Evolutionary conservation across 2,329 filamentous ascomycete species (phyloP), one percentile per base, ranked within the genome.

Genomic region (Aspergillus ibericus): DNA sequence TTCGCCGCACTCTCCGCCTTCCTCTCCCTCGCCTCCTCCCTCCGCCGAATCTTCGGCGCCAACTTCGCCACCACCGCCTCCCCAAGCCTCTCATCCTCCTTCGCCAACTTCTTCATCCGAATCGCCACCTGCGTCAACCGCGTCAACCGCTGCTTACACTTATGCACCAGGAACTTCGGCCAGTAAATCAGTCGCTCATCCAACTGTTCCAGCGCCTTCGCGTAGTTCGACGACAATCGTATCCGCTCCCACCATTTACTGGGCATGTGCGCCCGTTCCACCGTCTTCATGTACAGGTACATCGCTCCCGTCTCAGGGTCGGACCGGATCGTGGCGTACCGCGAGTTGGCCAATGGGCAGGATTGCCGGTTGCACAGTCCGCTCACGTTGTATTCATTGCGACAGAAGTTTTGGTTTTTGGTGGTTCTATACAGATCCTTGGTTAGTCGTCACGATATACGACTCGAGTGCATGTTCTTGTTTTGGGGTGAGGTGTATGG

Each of bases 281-380:
- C 86, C 4, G 92, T 95, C 81, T 97, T 98, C 84, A 96, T 96
- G 83, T 96, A 98, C 58, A 98, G 88, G 79, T 97, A 98, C 63
- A 98, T 84, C 8, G 86, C 87, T 63, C 91, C 90, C 54, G 91
- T 93, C 61, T 88, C 80, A 7, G 92, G 89, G 70, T 96, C 87
- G 55, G 90, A 86, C 65, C 93, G 89, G 61, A 98, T 87, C 8
- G 93, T 98, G 60, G 93, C 93, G 82, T 98, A 97, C 61, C 92
- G 86, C 38, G 88, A 91, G 80, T 96, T 97, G 66, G 93, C 92
- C 58, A 96, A 86, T 2, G 93, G 92, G 74, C 93, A 96, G 55
- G 90, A 91, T 76, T 96, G 91, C 59, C 92, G 85, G 73, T 91
- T 92, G 80, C 91, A 95, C 62, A 93, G 85, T 56, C 91, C 89